phyloP scores from a whole-genome alignment of 1,284 basidiomycete genomes.

The Leccinum subrobustum region DNA sequence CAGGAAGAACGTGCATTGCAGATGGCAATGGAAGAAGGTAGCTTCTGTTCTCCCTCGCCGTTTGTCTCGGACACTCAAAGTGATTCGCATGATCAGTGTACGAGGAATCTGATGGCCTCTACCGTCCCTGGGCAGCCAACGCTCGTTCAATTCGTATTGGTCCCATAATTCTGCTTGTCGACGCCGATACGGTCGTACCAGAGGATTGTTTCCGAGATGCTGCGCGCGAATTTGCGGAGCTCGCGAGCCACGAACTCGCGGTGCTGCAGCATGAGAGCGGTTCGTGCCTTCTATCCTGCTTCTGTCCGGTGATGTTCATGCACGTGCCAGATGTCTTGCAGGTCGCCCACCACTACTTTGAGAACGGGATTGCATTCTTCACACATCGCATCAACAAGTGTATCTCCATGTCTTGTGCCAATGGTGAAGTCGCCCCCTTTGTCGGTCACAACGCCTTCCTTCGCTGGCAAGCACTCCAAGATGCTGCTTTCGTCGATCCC shows the following conservation, averaged over 20 bases:
- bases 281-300: constrained; percentile 26
- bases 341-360: constrained; percentile 84
- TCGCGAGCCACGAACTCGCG: constrained; percentile 58
- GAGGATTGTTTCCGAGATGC: constrained; percentile 86
- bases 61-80: neutral
- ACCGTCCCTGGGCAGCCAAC: constrained; percentile 66
- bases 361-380: constrained; percentile 84
- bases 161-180: constrained; percentile 35
- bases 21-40: constrained; percentile 65
- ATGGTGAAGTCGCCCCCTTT: constrained; percentile 83
- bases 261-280: constrained; percentile 84
- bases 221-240: constrained; percentile 75
- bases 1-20: constrained; percentile 66
- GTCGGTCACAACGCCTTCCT: constrained; percentile 89
- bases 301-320: constrained; percentile 8
- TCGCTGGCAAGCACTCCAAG: constrained; percentile 82
- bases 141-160: constrained; percentile 32
- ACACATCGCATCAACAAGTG: constrained; percentile 76
- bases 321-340: constrained; percentile 70
- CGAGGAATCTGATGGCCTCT: constrained; percentile 51
- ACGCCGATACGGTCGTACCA: constrained; percentile 85
- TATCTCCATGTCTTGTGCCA: constrained; percentile 74
- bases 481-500: constrained; percentile 68
- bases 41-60: constrained; percentile 1
- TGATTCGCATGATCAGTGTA: constrained; percentile 34